phyloP scores from a whole-genome alignment of 2,329 filamentous ascomycete genomes.

The Lasiodiplodia sp. region DNA sequence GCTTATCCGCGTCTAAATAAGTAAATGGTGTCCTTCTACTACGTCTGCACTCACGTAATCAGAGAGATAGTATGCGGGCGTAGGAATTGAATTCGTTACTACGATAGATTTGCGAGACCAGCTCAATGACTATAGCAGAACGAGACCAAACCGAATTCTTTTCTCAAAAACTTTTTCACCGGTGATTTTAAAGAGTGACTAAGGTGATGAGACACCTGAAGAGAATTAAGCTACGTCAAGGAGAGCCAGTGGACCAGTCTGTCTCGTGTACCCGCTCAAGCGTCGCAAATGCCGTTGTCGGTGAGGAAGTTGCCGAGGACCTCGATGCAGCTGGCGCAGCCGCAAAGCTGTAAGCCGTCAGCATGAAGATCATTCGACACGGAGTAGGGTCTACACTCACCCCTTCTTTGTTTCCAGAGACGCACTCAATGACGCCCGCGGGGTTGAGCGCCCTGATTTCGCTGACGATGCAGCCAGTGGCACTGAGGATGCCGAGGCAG shows the following conservation, averaged over 20 bases:
- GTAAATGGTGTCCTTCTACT: no score
- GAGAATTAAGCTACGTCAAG: not conserved
- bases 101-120: not conserved
- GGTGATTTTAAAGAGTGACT: not conserved
- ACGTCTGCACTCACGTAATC: not conserved
- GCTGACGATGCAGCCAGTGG: not conserved
- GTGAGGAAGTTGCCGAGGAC: not conserved
- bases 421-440: not conserved
- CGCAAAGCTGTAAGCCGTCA: not conserved
- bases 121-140: not conserved
- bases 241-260: not conserved
- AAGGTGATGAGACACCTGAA: not conserved
- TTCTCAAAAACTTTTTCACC: not conserved
- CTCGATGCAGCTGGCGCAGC: not conserved
- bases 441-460: not conserved
- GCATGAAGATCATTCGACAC: not conserved
- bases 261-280: not conserved
- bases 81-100: not conserved
- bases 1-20: no score
- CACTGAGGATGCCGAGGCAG: conserved; percentile 57
- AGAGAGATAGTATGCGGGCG: not conserved
- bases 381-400: not conserved
- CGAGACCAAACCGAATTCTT: not conserved
- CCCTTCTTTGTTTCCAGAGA: not conserved
- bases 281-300: not conserved